Base-by-base conservation (phyloP, 441 rosid species). In the Viola pubescens region DNA sequence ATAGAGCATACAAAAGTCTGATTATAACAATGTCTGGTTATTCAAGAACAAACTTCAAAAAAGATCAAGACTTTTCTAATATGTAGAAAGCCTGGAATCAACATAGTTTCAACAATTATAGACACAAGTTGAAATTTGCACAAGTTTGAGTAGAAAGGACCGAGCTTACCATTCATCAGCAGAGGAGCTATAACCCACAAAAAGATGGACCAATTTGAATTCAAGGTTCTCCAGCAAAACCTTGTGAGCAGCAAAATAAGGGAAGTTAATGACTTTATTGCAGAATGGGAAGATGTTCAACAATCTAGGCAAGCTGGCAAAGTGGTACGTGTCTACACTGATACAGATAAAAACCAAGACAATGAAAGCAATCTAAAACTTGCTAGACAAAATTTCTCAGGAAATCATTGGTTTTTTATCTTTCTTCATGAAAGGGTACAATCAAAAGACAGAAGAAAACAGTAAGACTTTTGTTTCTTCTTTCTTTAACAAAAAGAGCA, bases 341-440 rank as follows among this genome's bases (percentile, higher is more conserved):
- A 73, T 59, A 60, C 74, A 70, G 57, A 70, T 58, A 38, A 62
- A 48, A 63, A 37, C 69, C 62, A 56, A 62, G 66, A 71, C 70
- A 65, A 60, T 57, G 75, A 71, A 67, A 60, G 73, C 61, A 67
- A 69, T 68, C 80, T 69, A 68, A 66, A 56, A 43, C 51, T 54
- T 70, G 55, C 49, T n/a, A 42, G 6, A 41, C 63, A 70, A 62
- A 71, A 68, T 41, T 59, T 69, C 61, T 61, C 64, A 66, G 56
- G 68, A 75, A 79, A 75, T 77, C 71, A 71, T 74, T 79, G 69
- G 66, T 52, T 46, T 52, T 63, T 52, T 26, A 0, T 69, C 63
- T 75, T 73, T 68, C 76, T 68, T 76, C 73, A 59, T 52, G 77
- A 77, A 70, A 70, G 72, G 66, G 62, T 54, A 66, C 41, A 67